phyloP scores from a whole-genome alignment of 139 green algal species.

The Micractinium sp. region DNA sequence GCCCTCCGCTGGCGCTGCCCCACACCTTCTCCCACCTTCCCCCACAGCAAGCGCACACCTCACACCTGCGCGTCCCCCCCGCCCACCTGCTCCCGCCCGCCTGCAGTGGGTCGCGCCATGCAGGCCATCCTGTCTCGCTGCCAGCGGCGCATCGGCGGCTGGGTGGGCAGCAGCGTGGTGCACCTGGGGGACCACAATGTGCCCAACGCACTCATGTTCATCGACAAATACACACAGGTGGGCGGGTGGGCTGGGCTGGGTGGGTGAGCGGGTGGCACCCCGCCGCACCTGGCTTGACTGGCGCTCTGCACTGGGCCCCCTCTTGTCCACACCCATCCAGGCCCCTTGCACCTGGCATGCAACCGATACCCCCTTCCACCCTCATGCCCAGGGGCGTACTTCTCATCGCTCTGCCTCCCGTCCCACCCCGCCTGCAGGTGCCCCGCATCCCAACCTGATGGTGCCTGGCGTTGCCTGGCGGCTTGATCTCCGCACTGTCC shows the following conservation, averaged over 20 bases:
- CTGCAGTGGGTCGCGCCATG: slow-evolving; percentile 72
- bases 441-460: neutral
- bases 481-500: neutral
- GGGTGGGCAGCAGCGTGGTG: slow-evolving; percentile 93
- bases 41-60: neutral
- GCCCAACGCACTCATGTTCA: slow-evolving; percentile 75
- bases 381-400: too few species aligned
- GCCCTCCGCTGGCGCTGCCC: neutral
- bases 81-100: too few species aligned
- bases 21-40: neutral
- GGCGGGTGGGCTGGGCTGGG: neutral
- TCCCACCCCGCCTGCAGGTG: neutral
- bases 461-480: neutral
- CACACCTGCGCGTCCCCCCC: neutral
- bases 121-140: slow-evolving; percentile 74
- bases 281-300: too few species aligned
- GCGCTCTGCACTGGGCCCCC: too few species aligned
- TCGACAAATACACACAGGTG: slow-evolving; percentile 96
- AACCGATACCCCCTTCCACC: neutral
- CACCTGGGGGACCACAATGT: slow-evolving; percentile 90
- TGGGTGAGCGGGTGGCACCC: neutral
- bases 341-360: too few species aligned
- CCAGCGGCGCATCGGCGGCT: slow-evolving; percentile 84
- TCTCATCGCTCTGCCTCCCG: neutral
- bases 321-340: too few species aligned